These are phyloP conservation scores for Apiospora aurea DNA, from an alignment of 2,329 filamentous ascomycete genomes.

Conservation along the genomic window DNA sequence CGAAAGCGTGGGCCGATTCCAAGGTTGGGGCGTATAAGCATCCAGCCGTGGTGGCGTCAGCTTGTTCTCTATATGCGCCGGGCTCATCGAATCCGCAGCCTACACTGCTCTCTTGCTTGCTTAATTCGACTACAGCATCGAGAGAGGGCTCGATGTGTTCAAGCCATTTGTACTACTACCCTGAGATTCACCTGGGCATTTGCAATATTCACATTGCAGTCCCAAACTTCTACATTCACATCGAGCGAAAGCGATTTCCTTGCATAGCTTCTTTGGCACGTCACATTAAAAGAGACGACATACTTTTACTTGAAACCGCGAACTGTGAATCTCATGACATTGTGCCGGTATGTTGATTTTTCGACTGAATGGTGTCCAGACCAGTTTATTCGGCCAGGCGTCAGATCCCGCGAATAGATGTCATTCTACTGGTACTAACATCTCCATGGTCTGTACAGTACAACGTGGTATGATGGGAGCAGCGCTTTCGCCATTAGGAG, in stretches of 20 bases:
- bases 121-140: neutral
- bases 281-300: slow-evolving; percentile 3
- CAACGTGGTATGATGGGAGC: too few relatives aligned
- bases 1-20: neutral
- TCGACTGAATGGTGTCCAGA: too few relatives aligned
- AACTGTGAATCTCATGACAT: neutral
- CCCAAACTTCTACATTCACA: slow-evolving; percentile 1
- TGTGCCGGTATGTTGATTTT: neutral
- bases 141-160: neutral
- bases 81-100: neutral
- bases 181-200: neutral
- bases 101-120: neutral
- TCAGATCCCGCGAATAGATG: too few relatives aligned
- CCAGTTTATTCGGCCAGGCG: too few relatives aligned
- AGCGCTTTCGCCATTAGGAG: too few relatives aligned
- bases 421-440: too few relatives aligned
- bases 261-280: neutral
- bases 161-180: neutral
- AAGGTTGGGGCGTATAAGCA: neutral
- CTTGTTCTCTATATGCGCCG: neutral
- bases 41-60: neutral
- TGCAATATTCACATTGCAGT: neutral
- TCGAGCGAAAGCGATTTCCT: slow-evolving; percentile 11
- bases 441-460: too few relatives aligned
- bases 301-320: neutral